Percentiles rank a stretch among this genome's conserved stretches.
These are phyloP conservation scores for Calonectria leucothoes DNA, from an alignment of 2,329 filamentous ascomycete species.

Conservation along the genomic window DNA sequence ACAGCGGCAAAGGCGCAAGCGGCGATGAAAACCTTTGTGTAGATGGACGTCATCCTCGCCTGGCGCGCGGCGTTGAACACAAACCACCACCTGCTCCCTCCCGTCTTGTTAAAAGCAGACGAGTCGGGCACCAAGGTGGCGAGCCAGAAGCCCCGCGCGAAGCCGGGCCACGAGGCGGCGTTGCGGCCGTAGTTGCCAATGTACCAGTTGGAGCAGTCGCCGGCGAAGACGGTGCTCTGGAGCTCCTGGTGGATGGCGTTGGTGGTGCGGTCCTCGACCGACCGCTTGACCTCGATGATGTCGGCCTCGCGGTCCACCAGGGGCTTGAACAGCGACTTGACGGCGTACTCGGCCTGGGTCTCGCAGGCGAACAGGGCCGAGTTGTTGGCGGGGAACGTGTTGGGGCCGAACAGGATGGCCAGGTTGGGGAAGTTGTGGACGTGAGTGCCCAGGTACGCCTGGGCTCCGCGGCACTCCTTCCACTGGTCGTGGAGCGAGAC, in stretches of 20 bases:
- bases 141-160: conserved; percentile 45
- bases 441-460: conserved; percentile 45
- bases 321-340: conserved; percentile 42
- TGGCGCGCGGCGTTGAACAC: neutral
- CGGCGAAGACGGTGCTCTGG: conserved; percentile 27
- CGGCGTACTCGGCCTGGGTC: conserved; percentile 42
- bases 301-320: conserved; percentile 41
- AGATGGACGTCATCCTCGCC: conserved; percentile 2
- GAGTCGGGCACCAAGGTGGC: conserved; percentile 40
- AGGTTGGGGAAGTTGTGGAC: conserved; percentile 48
- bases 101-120: conserved; percentile 19
- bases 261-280: conserved; percentile 25
- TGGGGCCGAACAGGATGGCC: conserved; percentile 42
- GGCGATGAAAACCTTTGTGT: conserved; percentile 4
- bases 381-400: conserved; percentile 42
- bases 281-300: conserved; percentile 29
- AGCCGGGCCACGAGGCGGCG: conserved; percentile 49
- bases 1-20: neutral
- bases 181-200: conserved; percentile 33
- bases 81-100: conserved; percentile 14
- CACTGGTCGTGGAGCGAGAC: conserved; percentile 41
- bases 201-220: conserved; percentile 35
- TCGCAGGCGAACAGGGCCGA: conserved; percentile 42
- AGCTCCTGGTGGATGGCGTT: conserved; percentile 31
- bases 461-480: conserved; percentile 39